Percentiles rank a stretch among this genome's conserved stretches.
Evolutionary conservation across 1,284 basidiomycete species (phyloP).

Genomic region (Austroboletus novae-zelandiae): DNA sequence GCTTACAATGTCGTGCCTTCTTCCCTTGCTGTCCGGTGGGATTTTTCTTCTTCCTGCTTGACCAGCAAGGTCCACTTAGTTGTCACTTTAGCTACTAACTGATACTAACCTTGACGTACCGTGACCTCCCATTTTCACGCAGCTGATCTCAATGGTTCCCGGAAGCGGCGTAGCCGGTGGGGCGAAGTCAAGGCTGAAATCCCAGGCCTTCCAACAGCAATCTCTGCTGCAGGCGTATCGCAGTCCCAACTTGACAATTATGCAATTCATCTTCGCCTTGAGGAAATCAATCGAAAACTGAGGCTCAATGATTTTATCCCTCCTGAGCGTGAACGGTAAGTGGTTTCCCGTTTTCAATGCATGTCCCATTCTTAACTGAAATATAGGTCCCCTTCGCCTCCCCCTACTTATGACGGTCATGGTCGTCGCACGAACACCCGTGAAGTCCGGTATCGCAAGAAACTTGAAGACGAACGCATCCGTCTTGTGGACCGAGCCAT

Average conservation of each 20-base stretch:
- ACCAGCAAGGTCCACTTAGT: slow-evolving; percentile 35
- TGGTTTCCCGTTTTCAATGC: neutral
- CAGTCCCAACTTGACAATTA: slow-evolving; percentile 94
- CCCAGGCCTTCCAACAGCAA: slow-evolving; percentile 88
- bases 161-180: slow-evolving; percentile 94
- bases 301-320: slow-evolving; percentile 93
- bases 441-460: slow-evolving; percentile 96
- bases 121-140: slow-evolving; percentile 39
- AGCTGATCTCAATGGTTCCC: slow-evolving; percentile 79
- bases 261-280: slow-evolving; percentile 89
- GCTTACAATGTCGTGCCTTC: slow-evolving; percentile 33
- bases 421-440: slow-evolving; percentile 98
- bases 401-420: slow-evolving; percentile 95
- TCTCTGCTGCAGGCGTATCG: slow-evolving; percentile 87
- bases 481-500: slow-evolving; percentile 92
- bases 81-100: slow-evolving; percentile 47
- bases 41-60: slow-evolving; percentile 28
- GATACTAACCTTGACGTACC: slow-evolving; percentile 56
- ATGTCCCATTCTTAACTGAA: slow-evolving; percentile 17
- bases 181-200: slow-evolving; percentile 88
- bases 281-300: slow-evolving; percentile 96
- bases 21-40: slow-evolving; percentile 33
- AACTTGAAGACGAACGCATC: slow-evolving; percentile 96
- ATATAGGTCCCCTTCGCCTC: slow-evolving; percentile 87
- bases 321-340: slow-evolving; percentile 87